Conservation (phyloP, 768 basidiomycete species). For the Amanita subjunquillea region DNA sequence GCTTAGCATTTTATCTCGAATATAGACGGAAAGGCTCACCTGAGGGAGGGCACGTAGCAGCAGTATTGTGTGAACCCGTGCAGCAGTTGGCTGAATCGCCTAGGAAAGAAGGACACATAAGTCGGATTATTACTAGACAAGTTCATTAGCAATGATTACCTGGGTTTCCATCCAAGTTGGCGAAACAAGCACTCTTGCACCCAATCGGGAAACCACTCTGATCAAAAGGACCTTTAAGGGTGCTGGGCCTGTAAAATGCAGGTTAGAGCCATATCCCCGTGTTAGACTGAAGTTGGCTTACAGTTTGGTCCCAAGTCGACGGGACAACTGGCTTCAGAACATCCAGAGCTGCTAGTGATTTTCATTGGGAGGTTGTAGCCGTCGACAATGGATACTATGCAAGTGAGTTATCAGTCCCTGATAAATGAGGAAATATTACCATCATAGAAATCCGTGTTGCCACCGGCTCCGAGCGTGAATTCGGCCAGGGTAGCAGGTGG, state of each 20-base stretch:
- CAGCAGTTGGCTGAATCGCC: conserved; percentile 59
- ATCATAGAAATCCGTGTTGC: conserved; percentile 47
- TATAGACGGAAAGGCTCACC: conserved; percentile 10
- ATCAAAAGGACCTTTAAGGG: conserved; percentile 44
- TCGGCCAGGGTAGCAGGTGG: no score
- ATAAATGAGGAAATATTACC: conserved; percentile 20
- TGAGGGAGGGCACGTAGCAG: conserved; percentile 45
- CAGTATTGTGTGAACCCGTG: conserved; percentile 40
- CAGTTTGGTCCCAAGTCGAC: conserved; percentile 38
- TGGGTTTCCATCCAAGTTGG: conserved; percentile 32
- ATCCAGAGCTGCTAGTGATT: conserved; percentile 26
- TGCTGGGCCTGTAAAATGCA: conserved; percentile 29
- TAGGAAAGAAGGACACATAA: conserved; percentile 9
- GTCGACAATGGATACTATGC: conserved; percentile 54
- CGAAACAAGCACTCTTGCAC: conserved; percentile 49
- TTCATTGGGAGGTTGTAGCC: conserved; percentile 55
- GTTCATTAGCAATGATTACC: conserved; percentile 12
- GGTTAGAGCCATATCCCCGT: not conserved
- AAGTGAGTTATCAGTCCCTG: not conserved
- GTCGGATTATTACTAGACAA: not conserved
- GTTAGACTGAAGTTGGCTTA: conserved; percentile 10
- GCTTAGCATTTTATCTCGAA: not conserved
- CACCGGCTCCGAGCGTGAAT: conserved; percentile 42
- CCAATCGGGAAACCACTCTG: conserved; percentile 45
- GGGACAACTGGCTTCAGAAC: conserved; percentile 31